Evolutionary conservation across 257 asterid genomes (phyloP), one percentile per base, ranked within the genome.

Genomic region (Lithospermum erythrorhizon): DNA sequence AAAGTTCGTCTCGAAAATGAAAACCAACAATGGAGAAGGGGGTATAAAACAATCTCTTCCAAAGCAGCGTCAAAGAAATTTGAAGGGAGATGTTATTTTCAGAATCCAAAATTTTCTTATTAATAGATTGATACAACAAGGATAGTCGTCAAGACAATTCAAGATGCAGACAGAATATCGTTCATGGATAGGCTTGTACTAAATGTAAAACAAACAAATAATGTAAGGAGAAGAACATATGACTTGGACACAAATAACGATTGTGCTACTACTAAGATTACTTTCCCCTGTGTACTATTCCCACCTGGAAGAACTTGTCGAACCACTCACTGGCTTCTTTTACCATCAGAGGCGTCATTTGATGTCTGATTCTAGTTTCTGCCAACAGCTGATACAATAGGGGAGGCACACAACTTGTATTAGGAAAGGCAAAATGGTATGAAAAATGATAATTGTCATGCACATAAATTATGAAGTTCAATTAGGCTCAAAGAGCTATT

Each of bases 341-440:
- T 21, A 91, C 93, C 98, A 91, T 87, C 70, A 66, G 62, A n/a
- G 83, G 41, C 5, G 98, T 88, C 94, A 81, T 87, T 70, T 68
- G 73, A 69, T 91, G 96, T 21, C 79, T 81, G 20, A 91, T 81
- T 35, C 93, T 94, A 0, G 82, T 74, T 73, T 88, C 74, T 10
- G 79, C 82, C 53, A 83, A 72, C 72, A 83, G 32, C 95, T 90
- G 86, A 67, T 63, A 53, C 20, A 64, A n/a, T 49, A 6, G 61
- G 59, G n/a, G 30, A 21, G 37, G 30, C 37, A n/a, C 24, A 15
- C n/a, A 56, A 0, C 2, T 2, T 23, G 0, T 56, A 56, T 56
- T 22, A 56, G 37, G 41, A 23, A 56, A 15, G 35, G 0, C 32
- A 55, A 1, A 1, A 22, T 9, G 23, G 10, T 53, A 3, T 21